Evolutionary conservation across 208 protist genomes (phyloP).

Genomic region (Endotrypanum monterogeii): DNA sequence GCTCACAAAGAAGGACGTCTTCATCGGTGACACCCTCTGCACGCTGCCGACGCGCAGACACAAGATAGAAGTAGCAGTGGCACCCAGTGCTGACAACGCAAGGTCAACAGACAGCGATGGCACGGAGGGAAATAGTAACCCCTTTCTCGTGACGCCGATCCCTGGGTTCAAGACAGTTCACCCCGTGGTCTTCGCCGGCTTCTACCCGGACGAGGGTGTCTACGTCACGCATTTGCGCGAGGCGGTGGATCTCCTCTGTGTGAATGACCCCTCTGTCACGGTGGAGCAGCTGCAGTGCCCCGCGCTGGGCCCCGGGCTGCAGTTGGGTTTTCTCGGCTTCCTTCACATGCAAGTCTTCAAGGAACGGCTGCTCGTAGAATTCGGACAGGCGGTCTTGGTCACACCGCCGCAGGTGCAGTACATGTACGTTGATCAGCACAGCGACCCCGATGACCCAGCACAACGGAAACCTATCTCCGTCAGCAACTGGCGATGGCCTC

Average conservation of each 20-base stretch:
- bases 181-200: constrained; percentile 96
- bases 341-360: constrained; percentile 98
- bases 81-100: not conserved
- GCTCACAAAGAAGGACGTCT: constrained; percentile 82
- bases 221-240: constrained; percentile 88
- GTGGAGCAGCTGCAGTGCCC: constrained; percentile 80
- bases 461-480: constrained; percentile 59
- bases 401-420: constrained; percentile 96
- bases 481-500: constrained; percentile 82
- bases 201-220: constrained; percentile 94
- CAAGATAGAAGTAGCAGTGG: constrained; percentile 31
- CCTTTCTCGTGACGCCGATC: constrained; percentile 34
- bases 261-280: constrained; percentile 95
- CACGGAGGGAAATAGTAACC: not conserved
- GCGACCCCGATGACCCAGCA: constrained; percentile 29
- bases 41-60: constrained; percentile 56
- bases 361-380: constrained; percentile 94
- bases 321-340: constrained; percentile 97
- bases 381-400: constrained; percentile 90
- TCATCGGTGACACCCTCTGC: constrained; percentile 96
- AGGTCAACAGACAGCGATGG: not conserved
- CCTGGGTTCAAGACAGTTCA: constrained; percentile 78
- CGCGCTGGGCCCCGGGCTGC: constrained; percentile 92
- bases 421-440: constrained; percentile 54
- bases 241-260: constrained; percentile 90